Base-by-base conservation (phyloP, 306 rosid genomes). In the Prunus fruticosa region DNA sequence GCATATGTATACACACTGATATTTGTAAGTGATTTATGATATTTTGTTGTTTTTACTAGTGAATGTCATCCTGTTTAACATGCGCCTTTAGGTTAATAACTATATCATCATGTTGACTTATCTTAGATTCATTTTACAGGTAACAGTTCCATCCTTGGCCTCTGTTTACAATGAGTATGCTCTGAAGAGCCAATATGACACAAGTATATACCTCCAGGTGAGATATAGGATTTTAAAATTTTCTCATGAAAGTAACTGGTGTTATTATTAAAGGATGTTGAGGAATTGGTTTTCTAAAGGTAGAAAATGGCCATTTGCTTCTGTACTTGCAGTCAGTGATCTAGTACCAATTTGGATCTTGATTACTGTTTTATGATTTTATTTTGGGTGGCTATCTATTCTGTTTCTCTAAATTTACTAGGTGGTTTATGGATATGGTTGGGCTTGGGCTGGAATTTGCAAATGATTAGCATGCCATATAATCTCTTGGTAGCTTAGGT, bases 121-220 rank as follows among this genome's bases (percentile, higher is more conserved):
- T 70, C 60, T 72, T 28, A 49, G 52, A 75, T 79, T 50, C 38
- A 77, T 82, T 81, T 85, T 89, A 56, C 88, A 96, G 99, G 96
- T 93, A 62, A 93, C 98, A 32, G 93, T 96, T 80, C 99, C 99
- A 51, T 96, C 99, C 12, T 41, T 96, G 89, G 99, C 99, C 74
- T 96, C 99, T 60, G 99, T 96, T 61, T 96, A 86, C 79, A 96
- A 96, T 71, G 99, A 96, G 86, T 96, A 93, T 85, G 99, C 99
- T 81, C 81, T 96, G 92, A 96, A 96, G 87, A 96, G 99, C 82
- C 99, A 96, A 82, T 96, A 91, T 80, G 99, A 96, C 77, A 96
- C 99, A 25, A 96, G 99, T 89, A 96, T 96, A 79, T 96, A 96
- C 88, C 96, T 96, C 51, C 99, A 96, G 99, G 99, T 96, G 68